A percentile compares a stretch with the other conserved stretches of the same genome.
phyloP scores from a whole-genome alignment of 768 basidiomycete species.

The Tulasnella sp. region DNA sequence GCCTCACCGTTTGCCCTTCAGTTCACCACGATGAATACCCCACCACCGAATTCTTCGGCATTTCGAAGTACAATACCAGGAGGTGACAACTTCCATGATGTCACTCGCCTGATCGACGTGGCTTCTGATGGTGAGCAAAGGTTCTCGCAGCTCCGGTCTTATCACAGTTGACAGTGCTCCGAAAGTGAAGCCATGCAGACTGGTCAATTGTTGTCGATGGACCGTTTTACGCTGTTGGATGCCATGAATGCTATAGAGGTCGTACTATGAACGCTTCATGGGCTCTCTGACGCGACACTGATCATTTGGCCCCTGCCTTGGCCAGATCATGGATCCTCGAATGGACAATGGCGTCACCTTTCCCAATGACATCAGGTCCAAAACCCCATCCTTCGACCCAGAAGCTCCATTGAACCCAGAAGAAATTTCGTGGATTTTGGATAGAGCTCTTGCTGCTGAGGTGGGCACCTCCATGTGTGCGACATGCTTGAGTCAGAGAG shows the following conservation, averaged over 20 bases:
- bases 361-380: conserved; percentile 32
- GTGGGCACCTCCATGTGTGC: conserved; percentile 36
- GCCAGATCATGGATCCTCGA: conserved; percentile 82
- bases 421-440: conserved; percentile 86
- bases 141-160: not conserved
- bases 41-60: conserved; percentile 31
- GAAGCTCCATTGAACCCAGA: conserved; percentile 60
- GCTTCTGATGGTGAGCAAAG: conserved; percentile 54
- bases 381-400: conserved; percentile 51
- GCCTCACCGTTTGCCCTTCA: not conserved
- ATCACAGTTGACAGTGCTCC: conserved; percentile 20
- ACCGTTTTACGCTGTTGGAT: conserved; percentile 71
- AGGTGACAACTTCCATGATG: conserved; percentile 42
- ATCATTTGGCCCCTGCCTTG: conserved; percentile 16
- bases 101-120: conserved; percentile 55
- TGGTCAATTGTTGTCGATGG: conserved; percentile 60
- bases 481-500: not conserved
- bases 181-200: conserved; percentile 54
- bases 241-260: conserved; percentile 95
- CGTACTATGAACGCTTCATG: conserved; percentile 29
- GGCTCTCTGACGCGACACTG: not conserved
- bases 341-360: conserved; percentile 74
- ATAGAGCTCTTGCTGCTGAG: conserved; percentile 72
- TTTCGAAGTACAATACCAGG: not conserved
- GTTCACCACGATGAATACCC: conserved; percentile 40